Evolutionary conservation across 352 stramenopile species (phyloP), one percentile per base, ranked within the genome.

Genomic region (Pythium rhizo-oryzae): DNA sequence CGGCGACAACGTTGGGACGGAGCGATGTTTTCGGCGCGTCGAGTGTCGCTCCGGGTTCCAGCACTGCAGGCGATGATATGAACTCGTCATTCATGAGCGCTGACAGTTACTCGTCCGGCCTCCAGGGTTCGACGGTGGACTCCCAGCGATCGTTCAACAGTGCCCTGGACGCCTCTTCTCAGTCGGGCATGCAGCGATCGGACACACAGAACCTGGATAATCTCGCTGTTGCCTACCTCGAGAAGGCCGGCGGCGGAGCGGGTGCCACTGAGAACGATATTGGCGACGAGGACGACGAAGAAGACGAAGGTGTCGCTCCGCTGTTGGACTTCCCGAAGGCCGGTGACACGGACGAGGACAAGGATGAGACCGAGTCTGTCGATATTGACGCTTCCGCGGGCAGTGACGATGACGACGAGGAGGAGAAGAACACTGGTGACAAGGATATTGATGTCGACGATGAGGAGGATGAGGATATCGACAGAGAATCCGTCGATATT

Each of bases 161-260:
- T 28, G 41, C 58, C 0, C 15, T 51, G 16, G 59, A 57, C 18
- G 24, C 21, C 24, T 44, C 46, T 11, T 62, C 23, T 44, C 65
- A 28, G 9, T 9, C 58, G 4, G 46, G 46, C 15, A 28, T 65
- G 15, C 24, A 21, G 15, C 61, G 37, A 37, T 47, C 55, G n/a
- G 37, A 64, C 46, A 68, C 68, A 2, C 24, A 66, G 24, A 66
- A 65, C 18, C 39, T 75, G 0, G 65, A 76, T 23, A 61, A 57
- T 28, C 49, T 76, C 15, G 69, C 72, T n/a, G 63, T 60, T 6
- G 73, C 55, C 4, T 80, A 80, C 50, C 50, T 81, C 60, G 63
- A 67, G 19, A 54, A 67, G n/a, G 78, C 79, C 11, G 72, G 69
- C 35, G 70, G 66, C 39, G 70, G 37, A 39, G 65, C 52, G 2